These are phyloP conservation scores for Cinnamomum micranthum DNA, from an alignment of 164 flowering plant genomes.

Conservation along the genomic window DNA sequence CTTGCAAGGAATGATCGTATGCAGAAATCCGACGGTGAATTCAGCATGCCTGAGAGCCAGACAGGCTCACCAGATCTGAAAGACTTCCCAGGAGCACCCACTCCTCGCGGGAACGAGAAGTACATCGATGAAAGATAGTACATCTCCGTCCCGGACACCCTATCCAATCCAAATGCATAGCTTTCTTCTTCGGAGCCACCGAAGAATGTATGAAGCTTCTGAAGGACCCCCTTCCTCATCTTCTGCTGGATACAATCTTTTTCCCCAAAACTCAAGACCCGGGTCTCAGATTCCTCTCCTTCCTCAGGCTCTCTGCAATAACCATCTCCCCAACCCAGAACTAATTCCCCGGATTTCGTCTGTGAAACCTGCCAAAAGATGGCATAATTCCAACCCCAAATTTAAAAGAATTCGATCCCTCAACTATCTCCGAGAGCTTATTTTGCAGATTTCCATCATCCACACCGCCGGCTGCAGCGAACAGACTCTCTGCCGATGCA, in stretches of 20 bases:
- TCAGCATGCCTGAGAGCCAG: slow-evolving; percentile 61
- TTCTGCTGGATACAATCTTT: slow-evolving; percentile 62
- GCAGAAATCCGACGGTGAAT: slow-evolving; percentile 56
- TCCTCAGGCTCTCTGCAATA: slow-evolving; percentile 80
- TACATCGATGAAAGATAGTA: slow-evolving; percentile 93
- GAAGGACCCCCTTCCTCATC: slow-evolving; percentile 79
- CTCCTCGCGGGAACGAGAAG: slow-evolving; percentile 74
- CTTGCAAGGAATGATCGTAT: slow-evolving; percentile 70
- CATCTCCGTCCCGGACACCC: slow-evolving; percentile 89
- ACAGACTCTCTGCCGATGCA: slow-evolving; percentile 22
- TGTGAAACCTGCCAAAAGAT: slow-evolving; percentile 86
- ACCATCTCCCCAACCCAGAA: slow-evolving; percentile 95
- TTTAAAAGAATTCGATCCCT: slow-evolving; percentile 45
- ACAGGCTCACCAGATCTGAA: slow-evolving; percentile 57
- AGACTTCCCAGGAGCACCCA: slow-evolving; percentile 86
- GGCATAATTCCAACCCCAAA: slow-evolving; percentile 89
- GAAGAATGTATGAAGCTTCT: slow-evolving; percentile 63
- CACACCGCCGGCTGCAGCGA: slow-evolving; percentile 26
- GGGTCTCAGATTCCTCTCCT: slow-evolving; percentile 56
- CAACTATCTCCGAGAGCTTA: slow-evolving; percentile 88
- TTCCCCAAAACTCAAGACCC: slow-evolving; percentile 30
- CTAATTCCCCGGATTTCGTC: slow-evolving; percentile 66
- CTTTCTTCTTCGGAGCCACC: slow-evolving; percentile 87
- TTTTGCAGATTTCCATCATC: slow-evolving; percentile 60
- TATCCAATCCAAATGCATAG: slow-evolving; percentile 69